A percentile compares a stretch with the other conserved stretches of the same genome.
Evolutionary conservation across 805 yeast genomes (phyloP).

Genomic region (Yamadazyma sp.): DNA sequence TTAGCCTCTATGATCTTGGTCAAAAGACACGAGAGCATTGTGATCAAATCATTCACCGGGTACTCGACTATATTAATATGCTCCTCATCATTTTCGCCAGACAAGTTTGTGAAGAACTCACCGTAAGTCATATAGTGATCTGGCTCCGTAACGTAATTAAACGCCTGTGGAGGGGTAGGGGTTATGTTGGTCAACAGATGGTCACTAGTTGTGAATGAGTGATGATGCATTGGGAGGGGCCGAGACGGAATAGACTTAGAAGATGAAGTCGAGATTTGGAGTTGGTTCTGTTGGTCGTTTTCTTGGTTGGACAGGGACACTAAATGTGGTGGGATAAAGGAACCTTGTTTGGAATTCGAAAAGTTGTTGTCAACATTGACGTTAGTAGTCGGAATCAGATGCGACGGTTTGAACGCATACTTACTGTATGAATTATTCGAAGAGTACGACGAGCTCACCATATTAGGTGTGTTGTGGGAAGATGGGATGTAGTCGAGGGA

Average conservation of each 20-base stretch:
- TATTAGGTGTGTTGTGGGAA: slow-evolving; percentile 44
- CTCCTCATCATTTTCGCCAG: slow-evolving; percentile 33
- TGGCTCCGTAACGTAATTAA: slow-evolving; percentile 24
- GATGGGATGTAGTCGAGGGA: slow-evolving; percentile 37
- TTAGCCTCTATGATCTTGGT: slow-evolving; percentile 89
- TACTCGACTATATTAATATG: slow-evolving; percentile 77
- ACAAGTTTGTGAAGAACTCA: slow-evolving; percentile 36
- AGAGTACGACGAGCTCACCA: slow-evolving; percentile 42
- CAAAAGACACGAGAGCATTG: slow-evolving; percentile 82
- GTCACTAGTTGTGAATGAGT: slow-evolving; percentile 12
- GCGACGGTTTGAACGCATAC: slow-evolving; percentile 22
- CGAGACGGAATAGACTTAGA: slow-evolving; percentile 9
- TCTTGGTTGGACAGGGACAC: no score
- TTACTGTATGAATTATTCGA: slow-evolving; percentile 37
- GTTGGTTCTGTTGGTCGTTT: no score
- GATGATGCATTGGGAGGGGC: slow-evolving; percentile 8
- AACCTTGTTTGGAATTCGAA: slow-evolving; percentile 11
- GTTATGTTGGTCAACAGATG: slow-evolving; percentile 7
- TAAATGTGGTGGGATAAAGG: neutral
- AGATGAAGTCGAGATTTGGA: neutral
- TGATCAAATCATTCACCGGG: slow-evolving; percentile 75
- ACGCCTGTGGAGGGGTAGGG: slow-evolving; percentile 6
- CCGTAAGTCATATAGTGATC: slow-evolving; percentile 45
- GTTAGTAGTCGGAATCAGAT: slow-evolving; percentile 55
- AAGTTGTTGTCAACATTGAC: slow-evolving; percentile 43